A percentile compares a stretch with the other conserved stretches of the same genome.
These are phyloP conservation scores for Lactifluus volemus DNA, from an alignment of 768 basidiomycete species.

Conservation along the genomic window DNA sequence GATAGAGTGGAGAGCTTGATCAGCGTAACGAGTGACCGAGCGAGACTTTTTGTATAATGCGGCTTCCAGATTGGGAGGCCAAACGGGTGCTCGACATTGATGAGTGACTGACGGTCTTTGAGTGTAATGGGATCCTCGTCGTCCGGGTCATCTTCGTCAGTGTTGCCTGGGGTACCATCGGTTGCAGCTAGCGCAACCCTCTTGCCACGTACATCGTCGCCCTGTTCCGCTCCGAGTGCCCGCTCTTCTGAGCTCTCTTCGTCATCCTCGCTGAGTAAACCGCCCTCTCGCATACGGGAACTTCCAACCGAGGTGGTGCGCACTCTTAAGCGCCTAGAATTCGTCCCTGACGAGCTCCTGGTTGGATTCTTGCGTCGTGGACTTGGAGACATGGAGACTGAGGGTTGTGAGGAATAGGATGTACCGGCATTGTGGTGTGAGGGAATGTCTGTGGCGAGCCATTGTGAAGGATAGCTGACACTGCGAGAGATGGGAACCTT, in stretches of 20 bases:
- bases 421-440: constrained; percentile 61
- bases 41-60: constrained; percentile 97
- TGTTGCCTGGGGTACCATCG: constrained; percentile 30
- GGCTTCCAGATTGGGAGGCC: constrained; percentile 99
- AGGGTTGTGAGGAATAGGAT: constrained; percentile 46
- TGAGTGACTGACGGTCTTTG: constrained; percentile 93
- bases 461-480: constrained; percentile 47
- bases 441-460: constrained; percentile 50
- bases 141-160: constrained; percentile 34
- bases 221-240: constrained; percentile 29
- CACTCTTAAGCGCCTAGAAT: constrained; percentile 28
- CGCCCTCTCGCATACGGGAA: constrained; percentile 41
- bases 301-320: constrained; percentile 61
- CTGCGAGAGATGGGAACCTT: constrained; percentile 31
- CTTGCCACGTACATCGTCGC: constrained; percentile 30
- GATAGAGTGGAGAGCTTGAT: constrained; percentile 84
- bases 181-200: constrained; percentile 24
- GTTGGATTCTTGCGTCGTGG: constrained; percentile 34
- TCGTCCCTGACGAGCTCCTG: constrained; percentile 46
- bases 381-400: constrained; percentile 38
- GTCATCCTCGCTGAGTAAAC: constrained; percentile 16
- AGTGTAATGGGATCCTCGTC: constrained; percentile 88
- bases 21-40: constrained; percentile 92
- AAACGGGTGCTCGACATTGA: constrained; percentile 98
- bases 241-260: constrained; percentile 29